Percentiles rank a stretch among this genome's conserved stretches.
Conservation (phyloP, 768 basidiomycete species). For the Baorangia bicolor region DNA sequence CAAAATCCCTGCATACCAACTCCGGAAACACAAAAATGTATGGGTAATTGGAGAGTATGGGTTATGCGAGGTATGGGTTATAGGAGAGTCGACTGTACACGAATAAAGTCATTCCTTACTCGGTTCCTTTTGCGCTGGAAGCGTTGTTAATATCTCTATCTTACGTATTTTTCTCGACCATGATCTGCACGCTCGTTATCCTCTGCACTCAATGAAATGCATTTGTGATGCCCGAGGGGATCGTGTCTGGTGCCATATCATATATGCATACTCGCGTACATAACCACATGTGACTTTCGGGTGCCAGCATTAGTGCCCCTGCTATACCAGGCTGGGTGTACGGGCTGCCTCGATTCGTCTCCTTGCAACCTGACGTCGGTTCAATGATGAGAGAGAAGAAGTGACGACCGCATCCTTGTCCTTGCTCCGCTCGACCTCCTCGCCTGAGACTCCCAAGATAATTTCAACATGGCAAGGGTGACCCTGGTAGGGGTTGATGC, state of each 20-base stretch:
- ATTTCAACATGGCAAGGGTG: conserved; percentile 97
- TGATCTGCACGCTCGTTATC: conserved; percentile 10
- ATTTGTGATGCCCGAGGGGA: neutral
- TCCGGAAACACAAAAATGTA: too few species aligned
- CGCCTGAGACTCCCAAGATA: conserved; percentile 77
- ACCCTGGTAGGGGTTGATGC: conserved; percentile 98
- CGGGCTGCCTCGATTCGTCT: conserved; percentile 86
- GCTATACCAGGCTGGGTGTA: conserved; percentile 21
- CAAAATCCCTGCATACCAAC: too few species aligned
- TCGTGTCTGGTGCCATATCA: conserved; percentile 22
- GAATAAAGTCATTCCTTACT: conserved; percentile 1
- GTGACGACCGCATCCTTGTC: conserved; percentile 62
- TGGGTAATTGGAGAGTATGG: too few species aligned
- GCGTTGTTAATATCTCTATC: conserved; percentile 5
- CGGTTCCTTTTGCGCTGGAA: neutral
- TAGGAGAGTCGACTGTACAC: neutral
- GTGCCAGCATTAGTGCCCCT: conserved; percentile 18
- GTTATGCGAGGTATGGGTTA: too few species aligned
- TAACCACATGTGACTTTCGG: conserved; percentile 17
- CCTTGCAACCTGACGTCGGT: conserved; percentile 84
- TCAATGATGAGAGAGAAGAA: conserved; percentile 60
- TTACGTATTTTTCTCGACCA: neutral
- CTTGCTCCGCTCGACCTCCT: conserved; percentile 89
- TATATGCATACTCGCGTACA: conserved; percentile 33
- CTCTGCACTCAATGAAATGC: neutral